phyloP scores from a whole-genome alignment of 2,329 filamentous ascomycete species.

The Fusarium papillatum region DNA sequence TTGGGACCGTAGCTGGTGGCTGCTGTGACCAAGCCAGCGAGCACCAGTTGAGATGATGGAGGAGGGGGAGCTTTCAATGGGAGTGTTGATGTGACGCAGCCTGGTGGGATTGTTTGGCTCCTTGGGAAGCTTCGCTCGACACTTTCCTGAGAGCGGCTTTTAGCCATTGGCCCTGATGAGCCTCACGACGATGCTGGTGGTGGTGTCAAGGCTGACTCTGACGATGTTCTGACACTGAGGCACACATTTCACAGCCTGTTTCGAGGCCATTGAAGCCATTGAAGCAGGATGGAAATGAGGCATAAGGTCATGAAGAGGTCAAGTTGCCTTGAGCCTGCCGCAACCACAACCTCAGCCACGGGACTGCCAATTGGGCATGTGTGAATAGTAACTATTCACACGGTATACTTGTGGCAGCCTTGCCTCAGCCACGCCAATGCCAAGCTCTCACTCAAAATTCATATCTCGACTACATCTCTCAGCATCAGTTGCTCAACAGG shows the following conservation, averaged over 20 bases:
- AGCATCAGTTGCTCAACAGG: conserved; percentile 1
- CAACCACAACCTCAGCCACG: conserved; percentile 20
- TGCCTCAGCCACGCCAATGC: conserved; percentile 20
- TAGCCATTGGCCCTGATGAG: conserved; percentile 1
- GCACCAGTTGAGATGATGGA: conserved; percentile 4
- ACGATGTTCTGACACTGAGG: neutral
- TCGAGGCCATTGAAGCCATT: conserved; percentile 1
- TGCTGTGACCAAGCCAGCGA: conserved; percentile 8
- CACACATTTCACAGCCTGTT: neutral
- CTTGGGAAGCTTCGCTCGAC: conserved; percentile 12
- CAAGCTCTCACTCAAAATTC: neutral
- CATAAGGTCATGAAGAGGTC: conserved; percentile 31
- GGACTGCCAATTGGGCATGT: conserved; percentile 17
- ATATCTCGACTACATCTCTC: conserved; percentile 2
- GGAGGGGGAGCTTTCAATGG: neutral
- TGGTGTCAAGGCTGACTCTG: neutral
- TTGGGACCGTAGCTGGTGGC: conserved; percentile 19
- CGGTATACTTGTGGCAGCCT: conserved; percentile 30
- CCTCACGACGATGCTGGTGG: neutral
- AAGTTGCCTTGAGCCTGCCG: conserved; percentile 24
- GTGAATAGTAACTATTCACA: neutral
- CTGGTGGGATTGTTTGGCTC: conserved; percentile 8
- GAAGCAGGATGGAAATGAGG: conserved; percentile 1
- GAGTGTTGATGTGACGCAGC: conserved; percentile 35
- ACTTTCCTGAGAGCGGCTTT: neutral